Base-by-base conservation (phyloP, 306 rosid species). In the Fragaria vesca region DNA sequence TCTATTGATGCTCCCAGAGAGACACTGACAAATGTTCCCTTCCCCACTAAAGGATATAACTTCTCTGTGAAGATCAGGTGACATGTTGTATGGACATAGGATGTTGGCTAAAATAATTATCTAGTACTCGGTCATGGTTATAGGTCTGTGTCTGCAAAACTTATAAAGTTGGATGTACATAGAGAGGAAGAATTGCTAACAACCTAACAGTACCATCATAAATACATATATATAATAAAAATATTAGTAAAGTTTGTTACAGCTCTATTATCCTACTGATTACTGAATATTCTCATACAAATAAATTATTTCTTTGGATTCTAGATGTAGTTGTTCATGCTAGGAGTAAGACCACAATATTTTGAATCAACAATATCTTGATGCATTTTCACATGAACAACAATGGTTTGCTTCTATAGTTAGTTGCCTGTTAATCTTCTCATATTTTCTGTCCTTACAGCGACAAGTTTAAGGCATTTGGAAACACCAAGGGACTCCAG, bases 11-110 rank as follows among this genome's bases (percentile, higher is more conserved):
- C 97, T 87, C 98, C 98, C 34, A 89, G 82, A 43, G 97, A 86
- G 88, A 78, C 83, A 82, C 90, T 94, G 61, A 88, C 97, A 77
- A 94, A 94, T 69, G 97, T 86, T 78, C 97, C 95, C 62, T 88
- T 84, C 71, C 98, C 97, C 62, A 71, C 88, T 6, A 88, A 94
- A 85, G 97, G 97, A 88, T 94, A 90, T 82, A 88, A 89, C 78
- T 94, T 94, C 89, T 81, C 91, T 3, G 93, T 92, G 85, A 89
- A 84, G 82, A 77, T 92, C 89, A 88, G 97, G 98, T 94, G 82
- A 42, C 80, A 32, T 79, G 73, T 8, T 70, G 61, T 63, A 42
- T 15, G 69, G 32, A 36, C n/a, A 20, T 2, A 18, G 30, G 38
- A 69, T 69, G 21, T 50, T 1, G 17, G n/a, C 68, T 8, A 61